Percentiles rank a stretch among this genome's conserved stretches.
phyloP scores from a whole-genome alignment of 768 basidiomycete genomes.

The Crepidotus variabilis region DNA sequence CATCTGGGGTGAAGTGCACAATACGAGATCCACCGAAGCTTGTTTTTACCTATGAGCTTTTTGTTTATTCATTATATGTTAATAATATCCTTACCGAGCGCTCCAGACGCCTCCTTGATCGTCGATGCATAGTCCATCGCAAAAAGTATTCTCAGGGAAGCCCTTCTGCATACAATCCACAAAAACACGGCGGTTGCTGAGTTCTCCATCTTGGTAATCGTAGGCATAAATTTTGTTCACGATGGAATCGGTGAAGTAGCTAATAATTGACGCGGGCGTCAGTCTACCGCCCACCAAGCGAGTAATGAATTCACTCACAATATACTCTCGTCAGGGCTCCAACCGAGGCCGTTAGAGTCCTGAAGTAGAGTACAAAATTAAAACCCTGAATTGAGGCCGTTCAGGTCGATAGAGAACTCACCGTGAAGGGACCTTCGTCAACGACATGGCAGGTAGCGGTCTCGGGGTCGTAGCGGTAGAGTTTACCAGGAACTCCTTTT shows the following conservation, averaged over 20 bases:
- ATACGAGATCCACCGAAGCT: conserved; percentile 68
- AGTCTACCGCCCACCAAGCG: conserved; percentile 1
- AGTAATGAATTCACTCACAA: conserved; percentile 35
- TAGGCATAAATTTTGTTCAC: conserved; percentile 66
- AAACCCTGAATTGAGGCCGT: not conserved
- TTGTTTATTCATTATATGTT: not conserved
- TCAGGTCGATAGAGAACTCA: conserved; percentile 20
- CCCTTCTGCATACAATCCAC: conserved; percentile 55
- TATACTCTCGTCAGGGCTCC: conserved; percentile 59
- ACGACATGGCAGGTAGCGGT: conserved; percentile 43
- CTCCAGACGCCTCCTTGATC: conserved; percentile 64
- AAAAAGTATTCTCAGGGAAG: conserved; percentile 45
- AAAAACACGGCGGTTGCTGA: conserved; percentile 53
- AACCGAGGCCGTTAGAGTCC: conserved; percentile 66
- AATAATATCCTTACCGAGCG: conserved; percentile 35
- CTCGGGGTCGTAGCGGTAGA: conserved; percentile 57
- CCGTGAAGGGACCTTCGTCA: conserved; percentile 66
- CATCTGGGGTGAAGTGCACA: conserved; percentile 50
- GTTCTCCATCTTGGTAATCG: conserved; percentile 56
- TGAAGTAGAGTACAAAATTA: conserved; percentile 16
- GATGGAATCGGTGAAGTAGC: conserved; percentile 70
- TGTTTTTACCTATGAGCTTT: conserved; percentile 8
- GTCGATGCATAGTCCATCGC: conserved; percentile 68
- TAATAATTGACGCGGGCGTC: conserved; percentile 20
- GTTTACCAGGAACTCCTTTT: conserved; percentile 46